phyloP scores from a whole-genome alignment of 2,329 filamentous ascomycete species.

The Aspergillus sp. region DNA sequence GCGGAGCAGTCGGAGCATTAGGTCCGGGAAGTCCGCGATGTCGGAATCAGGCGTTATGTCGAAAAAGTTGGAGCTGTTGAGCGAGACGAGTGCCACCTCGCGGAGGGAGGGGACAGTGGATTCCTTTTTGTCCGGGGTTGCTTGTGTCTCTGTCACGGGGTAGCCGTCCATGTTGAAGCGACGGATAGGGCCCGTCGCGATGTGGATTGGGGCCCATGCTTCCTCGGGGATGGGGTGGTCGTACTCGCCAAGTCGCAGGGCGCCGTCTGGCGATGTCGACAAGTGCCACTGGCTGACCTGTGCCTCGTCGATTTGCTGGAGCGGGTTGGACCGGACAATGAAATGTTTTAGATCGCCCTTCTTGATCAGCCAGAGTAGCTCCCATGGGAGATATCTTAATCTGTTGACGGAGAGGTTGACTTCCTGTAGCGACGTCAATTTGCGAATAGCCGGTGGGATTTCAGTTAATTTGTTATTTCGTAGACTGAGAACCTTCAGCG shows the following conservation, averaged over 20 bases:
- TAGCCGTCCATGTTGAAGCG: conserved; percentile 30
- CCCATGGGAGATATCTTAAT: conserved; percentile 37
- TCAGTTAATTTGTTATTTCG: conserved; percentile 38
- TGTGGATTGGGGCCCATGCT: conserved; percentile 28
- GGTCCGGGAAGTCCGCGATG: conserved; percentile 23
- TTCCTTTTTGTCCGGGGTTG: conserved; percentile 2
- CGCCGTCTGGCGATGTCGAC: conserved; percentile 2
- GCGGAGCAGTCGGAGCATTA: conserved; percentile 29
- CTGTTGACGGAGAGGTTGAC: conserved; percentile 41
- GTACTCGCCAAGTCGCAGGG: conserved; percentile 15
- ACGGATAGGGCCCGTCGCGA: conserved; percentile 27
- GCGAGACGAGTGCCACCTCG: conserved; percentile 35
- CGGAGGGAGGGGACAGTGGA: conserved; percentile 33
- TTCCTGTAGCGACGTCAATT: conserved; percentile 34
- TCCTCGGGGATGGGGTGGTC: conserved; percentile 20
- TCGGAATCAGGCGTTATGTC: conserved; percentile 31
- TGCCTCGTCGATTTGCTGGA: conserved; percentile 23
- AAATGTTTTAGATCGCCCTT: conserved; percentile 32
- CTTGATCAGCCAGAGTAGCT: conserved; percentile 34
- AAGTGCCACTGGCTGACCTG: conserved; percentile 27
- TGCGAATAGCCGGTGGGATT: conserved; percentile 35
- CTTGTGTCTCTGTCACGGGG: conserved; percentile 7
- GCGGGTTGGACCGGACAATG: conserved; percentile 34
- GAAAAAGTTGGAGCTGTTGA: conserved; percentile 28
- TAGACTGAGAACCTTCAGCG: conserved; percentile 38